Conservation (phyloP, 352 stramenopile genomes). For the Peronospora tabacina region DNA sequence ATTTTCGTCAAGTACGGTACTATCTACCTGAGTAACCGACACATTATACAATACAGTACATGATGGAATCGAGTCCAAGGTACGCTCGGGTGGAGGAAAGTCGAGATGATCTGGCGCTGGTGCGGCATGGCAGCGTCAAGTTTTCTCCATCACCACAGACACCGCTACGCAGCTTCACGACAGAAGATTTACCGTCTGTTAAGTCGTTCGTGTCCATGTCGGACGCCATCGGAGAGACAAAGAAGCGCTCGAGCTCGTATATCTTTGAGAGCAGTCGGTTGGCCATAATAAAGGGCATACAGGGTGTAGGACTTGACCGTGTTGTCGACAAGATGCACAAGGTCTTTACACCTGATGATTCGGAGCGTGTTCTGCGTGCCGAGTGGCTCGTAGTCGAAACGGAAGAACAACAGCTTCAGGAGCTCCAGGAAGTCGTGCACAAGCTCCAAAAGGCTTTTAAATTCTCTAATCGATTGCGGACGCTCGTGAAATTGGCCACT, state of each 20-base stretch:
- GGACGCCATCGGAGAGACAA: constrained; percentile 11
- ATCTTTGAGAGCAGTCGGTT: constrained; percentile 50
- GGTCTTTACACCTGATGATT: constrained; percentile 61
- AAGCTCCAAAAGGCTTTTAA: constrained; percentile 76
- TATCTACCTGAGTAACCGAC: constrained; percentile 9
- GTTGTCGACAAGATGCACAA: constrained; percentile 65
- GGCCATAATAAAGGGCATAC: constrained; percentile 51
- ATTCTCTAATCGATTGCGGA: constrained; percentile 61
- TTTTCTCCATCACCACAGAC: constrained; percentile 32
- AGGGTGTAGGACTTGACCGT: constrained; percentile 37
- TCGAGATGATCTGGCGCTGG: constrained; percentile 44
- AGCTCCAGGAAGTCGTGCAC: constrained; percentile 52
- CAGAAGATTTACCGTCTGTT: constrained; percentile 54
- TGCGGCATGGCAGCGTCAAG: constrained; percentile 33
- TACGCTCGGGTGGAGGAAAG: constrained; percentile 33
- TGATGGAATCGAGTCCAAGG: constrained; percentile 15
- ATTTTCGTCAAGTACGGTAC: neutral
- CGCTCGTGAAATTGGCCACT: constrained; percentile 62
- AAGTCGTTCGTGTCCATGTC: constrained; percentile 43
- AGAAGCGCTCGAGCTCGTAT: constrained; percentile 31
- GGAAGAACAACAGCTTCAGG: constrained; percentile 60
- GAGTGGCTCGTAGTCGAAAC: constrained; percentile 79
- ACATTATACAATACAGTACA: neutral
- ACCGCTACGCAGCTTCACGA: constrained; percentile 64
- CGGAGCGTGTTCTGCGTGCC: constrained; percentile 51